Percentiles rank a stretch among this genome's conserved stretches.
Evolutionary conservation across 1,284 basidiomycete species (phyloP).

Genomic region (Athelia sp.): DNA sequence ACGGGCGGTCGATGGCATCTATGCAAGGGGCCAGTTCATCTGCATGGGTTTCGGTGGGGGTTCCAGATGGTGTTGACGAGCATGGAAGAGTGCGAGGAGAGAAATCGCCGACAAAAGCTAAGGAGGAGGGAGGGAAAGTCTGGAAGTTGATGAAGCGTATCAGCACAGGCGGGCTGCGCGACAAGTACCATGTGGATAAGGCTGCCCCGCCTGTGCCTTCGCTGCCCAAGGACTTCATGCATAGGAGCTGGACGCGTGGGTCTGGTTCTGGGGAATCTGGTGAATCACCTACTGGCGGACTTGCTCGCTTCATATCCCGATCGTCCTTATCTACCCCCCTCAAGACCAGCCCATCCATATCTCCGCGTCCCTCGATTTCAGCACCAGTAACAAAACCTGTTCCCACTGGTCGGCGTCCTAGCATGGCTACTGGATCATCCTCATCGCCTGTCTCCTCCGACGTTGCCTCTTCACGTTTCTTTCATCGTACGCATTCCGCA

Average conservation of each 20-base stretch:
- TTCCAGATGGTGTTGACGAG: conserved; percentile 2
- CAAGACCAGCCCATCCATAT: neutral
- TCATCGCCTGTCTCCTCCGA: conserved; percentile 57
- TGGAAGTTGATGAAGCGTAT: conserved; percentile 70
- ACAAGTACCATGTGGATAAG: conserved; percentile 35
- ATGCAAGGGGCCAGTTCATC: neutral
- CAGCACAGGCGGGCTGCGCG: conserved; percentile 57
- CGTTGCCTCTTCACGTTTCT: conserved; percentile 46
- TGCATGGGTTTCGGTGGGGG: neutral
- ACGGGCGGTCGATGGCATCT: neutral
- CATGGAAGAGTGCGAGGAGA: conserved; percentile 5
- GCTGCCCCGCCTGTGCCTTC: conserved; percentile 52
- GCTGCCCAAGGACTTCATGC: conserved; percentile 38
- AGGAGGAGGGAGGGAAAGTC: conserved; percentile 36
- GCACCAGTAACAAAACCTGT: neutral
- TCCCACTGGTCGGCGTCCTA: conserved; percentile 6
- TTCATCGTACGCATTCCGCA: conserved; percentile 40
- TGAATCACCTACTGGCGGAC: neutral
- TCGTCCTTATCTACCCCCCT: neutral
- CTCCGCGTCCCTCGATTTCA: conserved; percentile 4
- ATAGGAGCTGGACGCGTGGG: conserved; percentile 4
- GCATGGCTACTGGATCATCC: conserved; percentile 38
- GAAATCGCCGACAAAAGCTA: conserved; percentile 9
- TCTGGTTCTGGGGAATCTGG: neutral
- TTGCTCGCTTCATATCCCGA: neutral